Evolutionary conservation across 768 basidiomycete genomes (phyloP).

Genomic region (Collybia sordida): DNA sequence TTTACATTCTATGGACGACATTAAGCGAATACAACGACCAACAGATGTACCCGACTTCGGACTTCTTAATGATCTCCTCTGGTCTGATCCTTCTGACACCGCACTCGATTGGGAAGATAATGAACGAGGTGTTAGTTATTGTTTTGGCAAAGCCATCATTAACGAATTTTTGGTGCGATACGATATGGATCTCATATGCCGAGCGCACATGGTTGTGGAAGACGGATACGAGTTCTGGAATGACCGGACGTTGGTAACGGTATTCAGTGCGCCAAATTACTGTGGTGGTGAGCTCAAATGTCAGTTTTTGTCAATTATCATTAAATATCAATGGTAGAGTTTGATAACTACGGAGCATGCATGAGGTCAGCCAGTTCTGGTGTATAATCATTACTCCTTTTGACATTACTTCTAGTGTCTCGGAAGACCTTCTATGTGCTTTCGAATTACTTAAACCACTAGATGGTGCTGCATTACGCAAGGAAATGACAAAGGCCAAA

Average conservation of each 20-base stretch:
- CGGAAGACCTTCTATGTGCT: constrained; percentile 95
- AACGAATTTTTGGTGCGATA: constrained; percentile 93
- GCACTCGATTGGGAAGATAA: constrained; percentile 99
- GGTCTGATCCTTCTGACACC: constrained; percentile 98
- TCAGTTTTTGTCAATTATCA: constrained; percentile 8
- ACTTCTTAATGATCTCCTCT: constrained; percentile 92
- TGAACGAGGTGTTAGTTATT: constrained; percentile 97
- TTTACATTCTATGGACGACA: constrained; percentile 96
- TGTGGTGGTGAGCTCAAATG: constrained; percentile 76
- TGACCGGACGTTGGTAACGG: constrained; percentile 95
- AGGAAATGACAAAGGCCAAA: constrained; percentile 98
- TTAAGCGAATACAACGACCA: constrained; percentile 95
- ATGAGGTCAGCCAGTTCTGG: constrained; percentile 64
- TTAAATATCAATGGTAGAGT: constrained; percentile 52
- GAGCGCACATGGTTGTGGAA: constrained; percentile 99
- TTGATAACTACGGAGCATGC: constrained; percentile 93
- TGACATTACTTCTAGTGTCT: constrained; percentile 58
- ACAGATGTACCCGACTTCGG: constrained; percentile 99
- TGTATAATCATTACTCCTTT: constrained; percentile 6
- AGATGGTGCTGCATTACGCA: constrained; percentile 90
- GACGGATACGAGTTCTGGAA: constrained; percentile 99
- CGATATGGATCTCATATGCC: constrained; percentile 99
- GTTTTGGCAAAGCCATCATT: constrained; percentile 97
- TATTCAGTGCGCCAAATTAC: constrained; percentile 97
- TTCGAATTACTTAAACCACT: constrained; percentile 97